These are phyloP conservation scores for Yarrowia yakushimensis DNA, from an alignment of 805 yeast genomes.

Conservation along the genomic window DNA sequence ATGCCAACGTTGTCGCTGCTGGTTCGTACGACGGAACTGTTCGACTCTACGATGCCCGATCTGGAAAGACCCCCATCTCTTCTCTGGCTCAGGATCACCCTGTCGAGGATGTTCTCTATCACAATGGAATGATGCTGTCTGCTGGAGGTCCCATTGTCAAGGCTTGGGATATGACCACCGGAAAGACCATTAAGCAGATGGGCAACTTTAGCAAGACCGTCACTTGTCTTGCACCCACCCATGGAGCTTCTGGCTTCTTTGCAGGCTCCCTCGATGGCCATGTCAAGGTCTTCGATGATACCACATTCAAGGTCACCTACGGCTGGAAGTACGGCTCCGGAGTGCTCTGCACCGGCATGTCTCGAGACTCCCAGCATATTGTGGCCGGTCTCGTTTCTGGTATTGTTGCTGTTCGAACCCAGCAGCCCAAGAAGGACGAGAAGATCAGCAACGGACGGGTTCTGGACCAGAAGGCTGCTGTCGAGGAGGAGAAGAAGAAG, in stretches of 20 bases:
- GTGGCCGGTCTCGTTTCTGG: constrained; percentile 93
- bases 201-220: constrained; percentile 92
- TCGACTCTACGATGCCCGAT: constrained; percentile 78
- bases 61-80: constrained; percentile 51
- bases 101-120: constrained; percentile 76
- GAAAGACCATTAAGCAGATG: constrained; percentile 64
- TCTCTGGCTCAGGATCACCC: constrained; percentile 73
- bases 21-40: constrained; percentile 92
- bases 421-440: constrained; percentile 56
- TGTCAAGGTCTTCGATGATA: constrained; percentile 86
- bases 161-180: constrained; percentile 89
- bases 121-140: constrained; percentile 71
- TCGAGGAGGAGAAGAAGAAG: constrained; percentile 44
- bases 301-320: constrained; percentile 63
- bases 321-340: constrained; percentile 98
- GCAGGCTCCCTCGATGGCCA: constrained; percentile 98
- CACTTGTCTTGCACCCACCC: constrained; percentile 69
- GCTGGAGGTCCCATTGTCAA: constrained; percentile 80
- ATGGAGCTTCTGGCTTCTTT: constrained; percentile 55
- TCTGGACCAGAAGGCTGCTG: constrained; percentile 40
- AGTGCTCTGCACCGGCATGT: constrained; percentile 81
- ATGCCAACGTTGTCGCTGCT: constrained; percentile 77
- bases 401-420: constrained; percentile 79
- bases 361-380: constrained; percentile 83
- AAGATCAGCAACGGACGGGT: constrained; percentile 36